Conservation (phyloP, 164 flowering plant genomes). For the Aristolochia fimbriata region DNA sequence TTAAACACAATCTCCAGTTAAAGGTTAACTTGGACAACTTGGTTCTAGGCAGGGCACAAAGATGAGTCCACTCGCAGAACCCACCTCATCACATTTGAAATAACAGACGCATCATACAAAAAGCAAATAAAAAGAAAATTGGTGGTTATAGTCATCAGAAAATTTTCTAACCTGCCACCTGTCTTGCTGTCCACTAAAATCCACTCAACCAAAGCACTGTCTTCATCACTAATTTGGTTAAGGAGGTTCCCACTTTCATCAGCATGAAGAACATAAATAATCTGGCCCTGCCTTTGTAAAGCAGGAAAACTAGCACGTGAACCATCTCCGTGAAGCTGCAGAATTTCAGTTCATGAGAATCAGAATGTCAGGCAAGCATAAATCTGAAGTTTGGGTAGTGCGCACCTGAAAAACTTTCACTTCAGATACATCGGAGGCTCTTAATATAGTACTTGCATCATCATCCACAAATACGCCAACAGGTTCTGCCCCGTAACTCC, state of each 20-base stretch:
- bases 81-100: too few species aligned
- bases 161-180: slow-evolving; percentile 66
- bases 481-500: slow-evolving; percentile 69
- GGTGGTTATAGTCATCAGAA: too few species aligned
- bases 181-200: slow-evolving; percentile 76
- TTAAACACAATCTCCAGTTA: too few species aligned
- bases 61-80: too few species aligned
- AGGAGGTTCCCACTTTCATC: slow-evolving; percentile 66
- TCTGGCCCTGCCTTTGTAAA: slow-evolving; percentile 37
- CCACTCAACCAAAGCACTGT: slow-evolving; percentile 70
- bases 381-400: not conserved
- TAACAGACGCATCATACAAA: too few species aligned
- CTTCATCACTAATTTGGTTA: slow-evolving; percentile 61
- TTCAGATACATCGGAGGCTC: slow-evolving; percentile 51
- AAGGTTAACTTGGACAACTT: too few species aligned
- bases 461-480: slow-evolving; percentile 98
- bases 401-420: slow-evolving; percentile 78
- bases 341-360: slow-evolving; percentile 8
- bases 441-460: slow-evolving; percentile 55
- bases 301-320: slow-evolving; percentile 59
- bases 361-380: slow-evolving; percentile 1
- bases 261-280: slow-evolving; percentile 86
- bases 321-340: slow-evolving; percentile 85
- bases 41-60: too few species aligned
- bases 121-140: too few species aligned